A percentile compares a stretch with the other conserved stretches of the same genome.
These are phyloP conservation scores for Barbarea vulgaris DNA, from an alignment of 345 rosid species.

Conservation along the genomic window DNA sequence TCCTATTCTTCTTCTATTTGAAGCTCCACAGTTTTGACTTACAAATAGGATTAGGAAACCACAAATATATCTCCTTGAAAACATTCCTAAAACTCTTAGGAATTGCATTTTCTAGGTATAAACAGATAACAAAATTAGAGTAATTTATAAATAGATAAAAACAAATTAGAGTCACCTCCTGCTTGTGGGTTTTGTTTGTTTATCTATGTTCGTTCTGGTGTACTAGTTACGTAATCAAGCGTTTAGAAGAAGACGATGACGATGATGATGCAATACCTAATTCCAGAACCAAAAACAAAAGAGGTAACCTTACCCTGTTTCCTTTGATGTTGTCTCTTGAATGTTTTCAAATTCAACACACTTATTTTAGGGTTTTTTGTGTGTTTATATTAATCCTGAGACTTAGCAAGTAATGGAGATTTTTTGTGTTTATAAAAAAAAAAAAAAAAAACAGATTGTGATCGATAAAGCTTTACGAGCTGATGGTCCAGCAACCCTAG, in stretches of 20 bases:
- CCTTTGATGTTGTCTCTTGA: background rate
- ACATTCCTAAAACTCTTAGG: background rate
- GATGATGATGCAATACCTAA: slow-evolving; percentile 33
- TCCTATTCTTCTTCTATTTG: slow-evolving; percentile 10
- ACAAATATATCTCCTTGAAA: background rate
- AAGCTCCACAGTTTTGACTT: background rate
- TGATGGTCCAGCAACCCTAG: slow-evolving; percentile 59
- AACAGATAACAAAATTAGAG: background rate
- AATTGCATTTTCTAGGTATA: background rate
- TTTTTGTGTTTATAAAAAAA: no score
- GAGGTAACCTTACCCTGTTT: slow-evolving; percentile 20
- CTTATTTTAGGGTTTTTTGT: background rate
- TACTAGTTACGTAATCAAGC: slow-evolving; percentile 3
- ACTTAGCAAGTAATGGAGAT: background rate
- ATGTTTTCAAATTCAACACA: background rate
- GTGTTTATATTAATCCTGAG: background rate
- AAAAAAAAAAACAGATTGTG: slow-evolving; percentile 69
- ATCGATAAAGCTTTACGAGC: slow-evolving; percentile 58
- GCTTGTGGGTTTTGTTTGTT: slow-evolving; percentile 14
- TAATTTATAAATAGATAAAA: background rate
- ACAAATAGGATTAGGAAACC: slow-evolving; percentile 11
- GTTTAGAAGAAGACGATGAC: background rate
- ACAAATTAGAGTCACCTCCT: background rate
- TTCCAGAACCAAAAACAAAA: slow-evolving; percentile 41
- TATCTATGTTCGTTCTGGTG: background rate